Conservation (phyloP, 495 filamentous ascomycete genomes). For the Rhizodiscina lignyota region DNA sequence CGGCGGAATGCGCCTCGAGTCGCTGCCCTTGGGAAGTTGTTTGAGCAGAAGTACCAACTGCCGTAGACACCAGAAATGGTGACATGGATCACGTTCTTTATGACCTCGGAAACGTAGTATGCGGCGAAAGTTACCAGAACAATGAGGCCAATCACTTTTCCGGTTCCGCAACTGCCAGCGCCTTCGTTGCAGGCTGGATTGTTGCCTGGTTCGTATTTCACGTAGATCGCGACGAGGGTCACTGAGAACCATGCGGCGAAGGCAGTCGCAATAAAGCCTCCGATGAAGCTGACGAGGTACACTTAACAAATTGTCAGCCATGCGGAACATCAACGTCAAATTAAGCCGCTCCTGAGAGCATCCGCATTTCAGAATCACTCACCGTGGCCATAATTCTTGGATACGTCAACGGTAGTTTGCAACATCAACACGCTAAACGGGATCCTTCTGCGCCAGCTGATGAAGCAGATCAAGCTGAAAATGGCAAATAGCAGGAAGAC, state of each 20-base stretch:
- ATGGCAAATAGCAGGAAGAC: slow-evolving; percentile 70
- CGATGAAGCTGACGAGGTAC: slow-evolving; percentile 67
- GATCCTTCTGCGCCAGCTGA: slow-evolving; percentile 73
- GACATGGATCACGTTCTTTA: slow-evolving; percentile 84
- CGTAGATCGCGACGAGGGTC: slow-evolving; percentile 51
- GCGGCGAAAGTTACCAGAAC: slow-evolving; percentile 78
- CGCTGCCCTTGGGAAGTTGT: slow-evolving; percentile 54
- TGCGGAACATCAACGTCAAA: no score
- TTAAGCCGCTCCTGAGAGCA: no score
- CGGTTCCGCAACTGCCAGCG: slow-evolving; percentile 52
- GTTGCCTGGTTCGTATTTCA: slow-evolving; percentile 53
- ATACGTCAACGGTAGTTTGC: slow-evolving; percentile 70
- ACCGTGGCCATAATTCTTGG: slow-evolving; percentile 56
- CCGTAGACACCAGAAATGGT: slow-evolving; percentile 81
- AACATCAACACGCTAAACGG: slow-evolving; percentile 85
- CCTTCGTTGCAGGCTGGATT: slow-evolving; percentile 50
- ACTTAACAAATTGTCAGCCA: no score
- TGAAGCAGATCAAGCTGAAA: slow-evolving; percentile 65
- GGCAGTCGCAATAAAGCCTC: slow-evolving; percentile 54
- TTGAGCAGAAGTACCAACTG: slow-evolving; percentile 73
- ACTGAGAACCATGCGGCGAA: slow-evolving; percentile 50
- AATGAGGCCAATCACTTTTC: slow-evolving; percentile 65
- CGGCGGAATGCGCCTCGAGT: slow-evolving; percentile 65
- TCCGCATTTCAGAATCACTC: no score
- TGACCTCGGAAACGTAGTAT: slow-evolving; percentile 83